Evolutionary conservation across 2,329 filamentous ascomycete genomes (phyloP).

Genomic region (Paradendryphiella salina): DNA sequence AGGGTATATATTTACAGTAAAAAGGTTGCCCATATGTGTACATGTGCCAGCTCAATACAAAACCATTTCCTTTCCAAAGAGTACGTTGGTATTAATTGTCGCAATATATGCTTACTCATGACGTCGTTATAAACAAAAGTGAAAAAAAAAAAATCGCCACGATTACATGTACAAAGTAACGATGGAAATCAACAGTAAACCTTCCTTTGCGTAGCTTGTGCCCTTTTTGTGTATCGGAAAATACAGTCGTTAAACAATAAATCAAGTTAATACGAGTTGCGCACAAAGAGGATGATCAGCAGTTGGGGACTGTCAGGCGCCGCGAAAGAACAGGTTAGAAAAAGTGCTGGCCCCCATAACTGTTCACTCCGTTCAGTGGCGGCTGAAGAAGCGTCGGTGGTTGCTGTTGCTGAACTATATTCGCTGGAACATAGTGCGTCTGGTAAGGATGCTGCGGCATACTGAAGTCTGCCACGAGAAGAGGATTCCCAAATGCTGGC

Average conservation of each 20-base stretch:
- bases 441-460: slow-evolving; percentile 80
- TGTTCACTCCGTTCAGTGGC: slow-evolving; percentile 25
- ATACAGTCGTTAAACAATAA: not conserved
- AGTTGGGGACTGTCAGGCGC: no score
- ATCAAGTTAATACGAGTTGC: slow-evolving; percentile 2
- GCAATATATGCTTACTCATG: slow-evolving; percentile 10
- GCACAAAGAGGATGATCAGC: not conserved
- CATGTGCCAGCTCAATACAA: no score
- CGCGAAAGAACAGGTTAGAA: slow-evolving; percentile 12
- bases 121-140: slow-evolving; percentile 9
- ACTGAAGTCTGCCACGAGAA: slow-evolving; percentile 74
- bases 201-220: not conserved
- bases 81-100: slow-evolving; percentile 1
- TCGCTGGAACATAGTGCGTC: slow-evolving; percentile 76
- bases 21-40: not conserved
- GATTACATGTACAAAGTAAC: not conserved
- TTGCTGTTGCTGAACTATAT: slow-evolving; percentile 47
- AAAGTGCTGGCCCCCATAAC: slow-evolving; percentile 28
- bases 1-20: slow-evolving; percentile 11
- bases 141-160: not conserved
- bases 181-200: not conserved
- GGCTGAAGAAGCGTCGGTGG: slow-evolving; percentile 26
- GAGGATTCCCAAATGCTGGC: slow-evolving; percentile 65
- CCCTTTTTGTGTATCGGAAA: slow-evolving; percentile 1
- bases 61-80: not conserved